Base-by-base conservation (phyloP, 2,329 filamentous ascomycete species). In the Daldinia eschscholtzii region DNA sequence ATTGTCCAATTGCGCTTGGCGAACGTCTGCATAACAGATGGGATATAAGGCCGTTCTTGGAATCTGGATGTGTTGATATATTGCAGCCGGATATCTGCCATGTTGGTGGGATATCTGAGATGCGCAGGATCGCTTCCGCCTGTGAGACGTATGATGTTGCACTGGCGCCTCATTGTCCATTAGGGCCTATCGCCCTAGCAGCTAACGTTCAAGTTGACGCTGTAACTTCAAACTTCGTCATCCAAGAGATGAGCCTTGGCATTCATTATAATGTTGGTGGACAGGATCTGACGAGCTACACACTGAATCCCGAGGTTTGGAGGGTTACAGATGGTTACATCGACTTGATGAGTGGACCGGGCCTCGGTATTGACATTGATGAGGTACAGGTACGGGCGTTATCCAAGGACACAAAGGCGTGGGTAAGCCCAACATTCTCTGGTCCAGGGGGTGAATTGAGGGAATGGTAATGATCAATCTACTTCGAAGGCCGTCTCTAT, bases 231-330 rank as follows among this genome's bases (percentile, higher is more conserved):
- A 93, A 91, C 77, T 93, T 91, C 76, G 87, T 86, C 0, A 93
- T 94, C 35, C 89, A 92, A 75, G 92, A 94, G 78, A 93, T 93
- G 92, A 91, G 89, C 60, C 75, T 93, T 33, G 92, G 92, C 0
- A 94, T 94, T 73, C 92, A 94, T 77, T 94, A 94, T 76, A 94
- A 94, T 72, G 86, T 84, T 0, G 89, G 87, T 1, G 84, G 87
- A 1, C 83, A 89, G 72, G 91, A 93, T 76, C 81, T 92, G 61
- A 86, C 86, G 12, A 91, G 86, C 28, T 93, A 93, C 75, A 83
- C 89, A 1, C 87, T 86, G 74, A 87, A 93, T 72, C 84, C 88
- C 0, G 84, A 86, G 57, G 87, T 92, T 0, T 93, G 91, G 83
- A 82, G 88, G 44, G 87, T 93, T 5, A 83, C 86, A n/a, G 85